Base-by-base conservation (phyloP, 2,329 filamentous ascomycete genomes). In the Aspergillus sp. region DNA sequence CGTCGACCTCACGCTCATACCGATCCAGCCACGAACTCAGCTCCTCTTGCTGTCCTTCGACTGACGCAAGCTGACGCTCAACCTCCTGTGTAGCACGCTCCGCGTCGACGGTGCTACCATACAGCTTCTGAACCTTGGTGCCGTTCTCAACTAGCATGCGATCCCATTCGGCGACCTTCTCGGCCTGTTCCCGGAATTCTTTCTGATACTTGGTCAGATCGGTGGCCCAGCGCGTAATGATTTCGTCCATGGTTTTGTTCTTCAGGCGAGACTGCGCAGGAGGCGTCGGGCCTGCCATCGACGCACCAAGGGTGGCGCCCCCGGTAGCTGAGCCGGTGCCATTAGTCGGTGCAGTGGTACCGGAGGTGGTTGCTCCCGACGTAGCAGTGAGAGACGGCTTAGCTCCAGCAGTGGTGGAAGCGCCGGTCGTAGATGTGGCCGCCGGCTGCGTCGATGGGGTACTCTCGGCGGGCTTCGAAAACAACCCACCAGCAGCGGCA, bases 181-280 rank as follows among this genome's bases (percentile, higher is more conserved):
- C 82, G 4, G 95, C 93, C 70, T 97, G 91, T 32, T 87, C 82
- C 68, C 95, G 91, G 76, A 97, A 99, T 53, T 95, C 90, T 70
- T 96, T 95, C 67, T 97, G 93, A 67, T 99, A 96, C 67, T 95
- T 95, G 49, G 91, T 88, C 46, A 99, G 79, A 66, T 97, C 94
- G 0, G 91, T 90, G 2, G 94, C 94, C 94, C 94, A 99, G 30
- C 91, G 86, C 3, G 90, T 96, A 60, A 99, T 91, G 58, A 99
- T 96, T 70, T 99, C 94, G 66, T 99, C 94, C 89, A 99, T 96
- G 0, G 93, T 96, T 76, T 96, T 97, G 73, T 96, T 96, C 79
- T 96, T 96, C 35, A 99, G 79, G 24, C 94, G 87, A 3, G 93
- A 94, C 64, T 95, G 85, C 2, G 79, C 75, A 52, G 91, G 87